A percentile compares a stretch with the other conserved stretches of the same genome.
Conservation (phyloP, 163 green algal species). For the Trebouxiophyceae sp. region DNA sequence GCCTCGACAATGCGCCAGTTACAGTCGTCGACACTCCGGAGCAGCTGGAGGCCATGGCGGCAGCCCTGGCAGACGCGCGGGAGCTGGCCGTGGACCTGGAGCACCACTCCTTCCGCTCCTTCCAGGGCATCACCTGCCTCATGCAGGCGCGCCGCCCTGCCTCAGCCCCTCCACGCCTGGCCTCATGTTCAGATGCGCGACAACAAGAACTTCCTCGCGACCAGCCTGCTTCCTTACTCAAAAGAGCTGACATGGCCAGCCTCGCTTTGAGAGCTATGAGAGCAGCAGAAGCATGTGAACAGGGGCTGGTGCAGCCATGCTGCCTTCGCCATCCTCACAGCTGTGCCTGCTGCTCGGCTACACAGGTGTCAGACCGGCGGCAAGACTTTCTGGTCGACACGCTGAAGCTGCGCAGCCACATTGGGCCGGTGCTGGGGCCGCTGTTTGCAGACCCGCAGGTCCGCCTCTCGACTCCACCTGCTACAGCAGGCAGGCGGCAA, state of each 20-base stretch:
- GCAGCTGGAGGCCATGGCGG: constrained; percentile 29
- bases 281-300: too few species aligned
- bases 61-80: constrained; percentile 21
- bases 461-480: background rate
- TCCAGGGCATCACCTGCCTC: constrained; percentile 83
- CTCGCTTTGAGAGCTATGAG: too few species aligned
- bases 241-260: too few species aligned
- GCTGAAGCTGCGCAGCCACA: constrained; percentile 59
- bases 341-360: too few species aligned
- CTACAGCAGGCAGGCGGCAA: too few species aligned
- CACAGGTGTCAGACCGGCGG: constrained; percentile 74
- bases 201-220: too few species aligned
- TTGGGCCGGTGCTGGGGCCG: constrained; percentile 54
- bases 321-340: too few species aligned
- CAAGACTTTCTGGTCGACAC: constrained; percentile 83
- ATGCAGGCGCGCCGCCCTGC: constrained; percentile 45
- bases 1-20: constrained; percentile 41
- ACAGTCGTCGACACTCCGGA: constrained; percentile 45
- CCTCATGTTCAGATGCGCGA: too few species aligned
- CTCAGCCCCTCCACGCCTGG: too few species aligned
- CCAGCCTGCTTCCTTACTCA: too few species aligned
- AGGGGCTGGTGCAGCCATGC: too few species aligned
- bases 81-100: constrained; percentile 88
- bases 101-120: constrained; percentile 67
- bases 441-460: constrained; percentile 64